Base-by-base conservation (phyloP, 805 yeast genomes). In the Zygotorulaspora sp. region DNA sequence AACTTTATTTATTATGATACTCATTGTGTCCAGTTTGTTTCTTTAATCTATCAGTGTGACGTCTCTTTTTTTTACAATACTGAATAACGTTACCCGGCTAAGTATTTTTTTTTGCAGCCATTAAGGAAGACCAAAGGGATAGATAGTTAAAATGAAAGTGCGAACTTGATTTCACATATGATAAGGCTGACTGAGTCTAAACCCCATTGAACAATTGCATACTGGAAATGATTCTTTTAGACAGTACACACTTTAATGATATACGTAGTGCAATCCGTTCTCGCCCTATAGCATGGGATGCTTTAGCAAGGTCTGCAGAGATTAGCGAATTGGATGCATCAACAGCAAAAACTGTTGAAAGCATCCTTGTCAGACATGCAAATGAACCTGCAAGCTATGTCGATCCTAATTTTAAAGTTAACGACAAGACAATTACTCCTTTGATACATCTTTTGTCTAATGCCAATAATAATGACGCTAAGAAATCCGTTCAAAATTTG, bases 251-350 rank as follows among this genome's bases (percentile, higher is more conserved):
- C 50, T 68, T 85, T 54, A 71, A 72, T 41, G 89, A 81, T 51
- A 72, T 80, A 36, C 71, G 81, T 50, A 69, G 72, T 47, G 77
- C 77, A 44, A 79, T 87, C 46, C 71, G 92, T 52, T 80, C 84
- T 43, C 75, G 92, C 47, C 79, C 89, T 21, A 76, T 88, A 39
- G 94, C 95, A 21, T 89, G 97, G 97, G 94, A 85, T 54, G 94
- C 94, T 7, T 78, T 83, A 51, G 80, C 84, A 8, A 72, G 95
- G 38, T 80, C 89, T 13, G 78, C 76, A 32, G 74, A 79, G 30
- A 68, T 89, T 25, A 65, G 80, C 30, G 72, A 72, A 35, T 77
- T 75, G 44, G 92, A 86, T 57, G 90, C 89, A 8, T 72, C 72
- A 35, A 64, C 50, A 26, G 61, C 61, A 18, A 60, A 60, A 38